Evolutionary conservation across 495 filamentous ascomycete genomes (phyloP).

Genomic region (Trypethelium eluteriae): DNA sequence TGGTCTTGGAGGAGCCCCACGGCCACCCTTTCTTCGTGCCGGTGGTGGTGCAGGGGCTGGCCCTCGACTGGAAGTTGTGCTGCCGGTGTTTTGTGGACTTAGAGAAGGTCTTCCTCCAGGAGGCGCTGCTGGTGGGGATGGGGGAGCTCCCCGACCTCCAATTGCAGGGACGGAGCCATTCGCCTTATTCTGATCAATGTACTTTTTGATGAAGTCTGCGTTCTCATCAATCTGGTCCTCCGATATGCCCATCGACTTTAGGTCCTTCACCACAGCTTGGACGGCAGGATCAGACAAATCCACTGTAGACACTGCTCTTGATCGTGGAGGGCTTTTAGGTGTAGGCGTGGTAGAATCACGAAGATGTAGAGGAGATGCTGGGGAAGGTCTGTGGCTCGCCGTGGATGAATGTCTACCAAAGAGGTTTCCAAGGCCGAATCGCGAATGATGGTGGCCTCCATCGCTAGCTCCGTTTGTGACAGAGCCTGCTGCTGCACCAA

Average conservation of each 20-base stretch:
- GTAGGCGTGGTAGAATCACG: conserved; percentile 23
- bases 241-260: conserved; percentile 79
- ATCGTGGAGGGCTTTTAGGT: conserved; percentile 23
- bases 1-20: conserved; percentile 28
- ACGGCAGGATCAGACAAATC: conserved; percentile 78
- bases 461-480: conserved; percentile 42
- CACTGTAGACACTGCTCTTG: conserved; percentile 53
- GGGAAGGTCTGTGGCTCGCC: conserved; percentile 27
- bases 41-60: conserved; percentile 81
- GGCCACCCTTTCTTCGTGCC: conserved; percentile 52
- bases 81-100: conserved; percentile 62
- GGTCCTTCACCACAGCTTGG: conserved; percentile 74
- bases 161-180: conserved; percentile 31
- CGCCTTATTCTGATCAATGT: conserved; percentile 73
- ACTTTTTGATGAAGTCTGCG: conserved; percentile 88
- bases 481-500: conserved; percentile 38
- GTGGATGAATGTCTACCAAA: conserved; percentile 50
- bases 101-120: conserved; percentile 35
- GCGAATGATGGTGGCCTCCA: conserved; percentile 39
- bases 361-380: background rate
- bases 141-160: conserved; percentile 49
- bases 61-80: conserved; percentile 54
- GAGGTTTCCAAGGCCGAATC: conserved; percentile 56
- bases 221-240: conserved; percentile 89
- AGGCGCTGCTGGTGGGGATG: conserved; percentile 50